Evolutionary conservation across 768 basidiomycete genomes (phyloP).

Genomic region (Phlegmacium glaucopus): DNA sequence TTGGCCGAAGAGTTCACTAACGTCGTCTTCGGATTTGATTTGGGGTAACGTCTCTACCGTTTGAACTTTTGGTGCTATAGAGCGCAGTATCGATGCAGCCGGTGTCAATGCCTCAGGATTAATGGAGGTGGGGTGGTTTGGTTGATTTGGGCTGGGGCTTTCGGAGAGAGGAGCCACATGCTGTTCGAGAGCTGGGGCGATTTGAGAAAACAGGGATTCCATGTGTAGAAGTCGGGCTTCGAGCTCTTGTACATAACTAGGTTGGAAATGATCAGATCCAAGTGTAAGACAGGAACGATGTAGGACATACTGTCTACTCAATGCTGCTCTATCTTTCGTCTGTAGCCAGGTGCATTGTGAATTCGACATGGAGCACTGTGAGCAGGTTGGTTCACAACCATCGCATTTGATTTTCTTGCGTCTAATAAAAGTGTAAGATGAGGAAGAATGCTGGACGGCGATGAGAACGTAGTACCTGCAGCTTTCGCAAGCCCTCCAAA

Average conservation of each 20-base stretch:
- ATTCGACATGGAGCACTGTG: constrained; percentile 71
- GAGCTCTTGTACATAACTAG: constrained; percentile 87
- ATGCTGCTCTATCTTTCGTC: constrained; percentile 86
- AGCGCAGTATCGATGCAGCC: constrained; percentile 32
- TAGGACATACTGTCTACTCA: constrained; percentile 81
- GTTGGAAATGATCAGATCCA: neutral
- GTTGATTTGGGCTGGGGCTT: constrained; percentile 32
- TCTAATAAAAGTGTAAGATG: constrained; percentile 34
- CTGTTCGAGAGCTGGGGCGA: constrained; percentile 72
- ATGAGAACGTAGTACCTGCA: constrained; percentile 60
- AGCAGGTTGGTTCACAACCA: constrained; percentile 82
- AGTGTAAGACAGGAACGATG: neutral
- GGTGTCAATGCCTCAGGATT: constrained; percentile 33
- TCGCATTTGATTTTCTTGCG: constrained; percentile 95
- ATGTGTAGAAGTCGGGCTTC: constrained; percentile 85
- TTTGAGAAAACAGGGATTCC: constrained; percentile 82
- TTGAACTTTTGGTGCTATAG: constrained; percentile 33
- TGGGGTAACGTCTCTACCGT: constrained; percentile 37
- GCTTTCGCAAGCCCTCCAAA: constrained; percentile 89
- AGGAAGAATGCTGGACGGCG: constrained; percentile 11
- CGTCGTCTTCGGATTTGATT: constrained; percentile 66
- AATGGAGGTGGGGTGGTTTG: constrained; percentile 24
- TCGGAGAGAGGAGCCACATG: constrained; percentile 56
- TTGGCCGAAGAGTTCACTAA: constrained; percentile 83
- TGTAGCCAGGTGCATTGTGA: constrained; percentile 87